phyloP scores from a whole-genome alignment of 345 rosid genomes.

The Acer campestre region DNA sequence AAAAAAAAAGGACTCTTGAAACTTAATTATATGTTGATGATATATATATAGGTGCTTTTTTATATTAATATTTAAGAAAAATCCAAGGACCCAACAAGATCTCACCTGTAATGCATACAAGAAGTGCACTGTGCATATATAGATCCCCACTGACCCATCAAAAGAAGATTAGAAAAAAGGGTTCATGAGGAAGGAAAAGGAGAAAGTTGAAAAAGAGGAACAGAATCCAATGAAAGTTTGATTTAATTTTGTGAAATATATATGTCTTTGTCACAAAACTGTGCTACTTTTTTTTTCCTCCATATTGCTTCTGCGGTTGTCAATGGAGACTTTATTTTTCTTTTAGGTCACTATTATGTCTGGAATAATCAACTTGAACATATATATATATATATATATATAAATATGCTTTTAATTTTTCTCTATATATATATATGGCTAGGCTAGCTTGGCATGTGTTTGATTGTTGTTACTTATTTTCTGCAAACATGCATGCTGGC shows the following conservation, averaged over 20 bases:
- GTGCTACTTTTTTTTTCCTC: neutral
- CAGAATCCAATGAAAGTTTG: neutral
- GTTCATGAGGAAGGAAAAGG: too few species aligned
- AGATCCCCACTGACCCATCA: constrained; percentile 1
- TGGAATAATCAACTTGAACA: neutral
- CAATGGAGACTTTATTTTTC: neutral
- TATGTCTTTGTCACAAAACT: neutral
- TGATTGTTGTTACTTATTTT: too few species aligned
- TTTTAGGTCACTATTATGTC: neutral
- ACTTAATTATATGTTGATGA: too few species aligned
- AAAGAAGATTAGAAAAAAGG: neutral
- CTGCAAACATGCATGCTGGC: too few species aligned
- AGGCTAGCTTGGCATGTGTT: too few species aligned
- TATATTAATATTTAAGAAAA: too few species aligned
- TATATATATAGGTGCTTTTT: too few species aligned
- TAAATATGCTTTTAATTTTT: too few species aligned
- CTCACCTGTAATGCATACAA: too few species aligned
- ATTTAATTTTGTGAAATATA: neutral
- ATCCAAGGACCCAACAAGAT: neutral
- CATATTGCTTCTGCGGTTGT: constrained; percentile 1
- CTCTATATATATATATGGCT: too few species aligned
- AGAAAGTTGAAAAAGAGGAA: neutral
- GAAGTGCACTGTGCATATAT: neutral
- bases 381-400: too few species aligned
- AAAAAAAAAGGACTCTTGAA: too few species aligned